Evolutionary conservation across 1,284 basidiomycete genomes (phyloP), one percentile per base, ranked within the genome.

Genomic region (Cutaneotrichosporon sp.): DNA sequence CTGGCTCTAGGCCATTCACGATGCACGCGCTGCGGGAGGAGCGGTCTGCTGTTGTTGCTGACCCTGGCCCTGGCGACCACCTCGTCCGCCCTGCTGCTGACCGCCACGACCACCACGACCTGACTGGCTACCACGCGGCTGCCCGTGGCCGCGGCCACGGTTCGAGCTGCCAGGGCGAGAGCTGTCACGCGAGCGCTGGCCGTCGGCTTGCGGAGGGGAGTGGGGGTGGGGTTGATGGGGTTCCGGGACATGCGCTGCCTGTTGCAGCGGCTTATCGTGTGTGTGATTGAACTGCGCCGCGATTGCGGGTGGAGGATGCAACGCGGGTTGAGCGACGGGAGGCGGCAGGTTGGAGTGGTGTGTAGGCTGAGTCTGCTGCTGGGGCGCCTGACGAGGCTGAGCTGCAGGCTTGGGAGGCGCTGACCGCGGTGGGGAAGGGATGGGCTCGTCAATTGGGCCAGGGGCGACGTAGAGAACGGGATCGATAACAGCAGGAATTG

Each of bases 401-500:
- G 54, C 43, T 27, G 37, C n/a, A 5, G 38, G 19, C 17, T 49
- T 52, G 7, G 47, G 37, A 17, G 58, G 47, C 24, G 62, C 54
- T 6, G 54, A 54, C 12, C 61, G 49, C 17, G 39, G 50, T 17
- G 61, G 49, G 27, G 62, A 53, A 11, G 59, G 51, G 20, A 41
- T 25, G 3, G 58, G 58, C 34, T 65, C 66, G 14, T 62, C 59
- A 37, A 69, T 62, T 12, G 63, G 57, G 12, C 62, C 62, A 14
- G 76, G 76, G 11, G 89, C 85, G 48, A 94, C 90, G 72, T 97
- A 97, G 49, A 97, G 77, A n/a, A 87, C 85, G 66, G 88, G 88
- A 74, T 97, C 92, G 65, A 97, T 96, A 44, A 76, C 81, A 65
- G 87, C 84, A 4, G 94, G 94, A 67, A 98, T 97, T 17, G 94